Evolutionary conservation across 2,329 filamentous ascomycete species (phyloP).

Genomic region (Sporothrix sp.): DNA sequence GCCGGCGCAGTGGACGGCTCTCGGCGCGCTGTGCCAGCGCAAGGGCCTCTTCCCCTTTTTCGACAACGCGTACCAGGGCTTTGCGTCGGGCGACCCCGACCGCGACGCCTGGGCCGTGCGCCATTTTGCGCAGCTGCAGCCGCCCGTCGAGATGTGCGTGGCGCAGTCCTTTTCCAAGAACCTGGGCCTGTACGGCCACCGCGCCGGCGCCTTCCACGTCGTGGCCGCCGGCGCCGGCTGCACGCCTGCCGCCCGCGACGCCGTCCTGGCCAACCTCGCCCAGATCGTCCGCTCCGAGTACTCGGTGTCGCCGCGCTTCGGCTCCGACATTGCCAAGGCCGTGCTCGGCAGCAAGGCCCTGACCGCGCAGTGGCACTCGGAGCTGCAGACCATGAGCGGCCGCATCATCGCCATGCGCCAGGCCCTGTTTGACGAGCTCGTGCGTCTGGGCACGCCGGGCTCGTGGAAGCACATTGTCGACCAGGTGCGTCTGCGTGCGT

Average conservation of each 20-base stretch:
- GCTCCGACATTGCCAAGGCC: constrained; percentile 74
- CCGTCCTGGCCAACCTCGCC: constrained; percentile 52
- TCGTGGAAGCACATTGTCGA: constrained; percentile 96
- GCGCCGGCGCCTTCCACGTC: constrained; percentile 92
- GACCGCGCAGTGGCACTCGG: constrained; percentile 85
- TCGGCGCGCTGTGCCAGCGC: constrained; percentile 64
- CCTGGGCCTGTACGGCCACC: constrained; percentile 93
- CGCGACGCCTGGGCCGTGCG: constrained; percentile 83
- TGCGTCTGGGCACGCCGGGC: constrained; percentile 75
- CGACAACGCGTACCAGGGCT: constrained; percentile 95
- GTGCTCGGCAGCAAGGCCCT: constrained; percentile 74
- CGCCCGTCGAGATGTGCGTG: constrained; percentile 80
- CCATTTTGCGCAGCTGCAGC: constrained; percentile 66
- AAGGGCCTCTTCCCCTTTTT: constrained; percentile 96
- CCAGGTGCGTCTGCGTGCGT: constrained; percentile 35
- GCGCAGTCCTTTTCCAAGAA: constrained; percentile 97
- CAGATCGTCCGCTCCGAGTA: constrained; percentile 96
- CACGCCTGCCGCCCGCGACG: constrained; percentile 41
- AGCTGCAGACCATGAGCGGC: constrained; percentile 87
- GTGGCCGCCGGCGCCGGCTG: constrained; percentile 46
- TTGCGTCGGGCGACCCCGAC: constrained; percentile 80
- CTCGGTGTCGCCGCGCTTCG: constrained; percentile 91
- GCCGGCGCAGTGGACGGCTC: constrained; percentile 84
- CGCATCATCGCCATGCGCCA: constrained; percentile 89
- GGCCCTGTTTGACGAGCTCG: constrained; percentile 66